Evolutionary conservation across 2,329 filamentous ascomycete genomes (phyloP).

Genomic region (Calonectria montana): DNA sequence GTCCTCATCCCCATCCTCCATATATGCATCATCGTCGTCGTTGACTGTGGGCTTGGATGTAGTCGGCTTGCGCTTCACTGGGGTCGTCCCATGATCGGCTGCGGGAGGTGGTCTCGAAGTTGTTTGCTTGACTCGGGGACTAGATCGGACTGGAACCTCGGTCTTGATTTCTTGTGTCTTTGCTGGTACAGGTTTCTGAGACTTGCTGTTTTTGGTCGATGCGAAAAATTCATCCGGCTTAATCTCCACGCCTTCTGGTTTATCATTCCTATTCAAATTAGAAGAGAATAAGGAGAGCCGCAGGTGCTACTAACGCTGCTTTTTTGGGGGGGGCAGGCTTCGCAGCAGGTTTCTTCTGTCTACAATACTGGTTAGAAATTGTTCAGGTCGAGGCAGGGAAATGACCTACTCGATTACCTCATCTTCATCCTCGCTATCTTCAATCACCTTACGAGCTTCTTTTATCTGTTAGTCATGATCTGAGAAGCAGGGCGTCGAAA

Average conservation of each 20-base stretch:
- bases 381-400: neutral
- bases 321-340: conserved; percentile 67
- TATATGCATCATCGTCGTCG: conserved; percentile 67
- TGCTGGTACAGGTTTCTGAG: conserved; percentile 51
- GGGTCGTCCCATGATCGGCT: conserved; percentile 43
- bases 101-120: conserved; percentile 44
- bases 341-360: conserved; percentile 63
- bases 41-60: conserved; percentile 55
- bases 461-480: conserved; percentile 41
- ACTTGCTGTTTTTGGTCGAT: conserved; percentile 56
- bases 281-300: neutral
- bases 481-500: neutral
- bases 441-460: conserved; percentile 74
- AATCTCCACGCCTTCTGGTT: conserved; percentile 62
- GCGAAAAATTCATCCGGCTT: conserved; percentile 70
- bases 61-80: conserved; percentile 56
- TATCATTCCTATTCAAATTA: conserved; percentile 48
- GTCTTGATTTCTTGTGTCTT: conserved; percentile 55
- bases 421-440: conserved; percentile 86
- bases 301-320: conserved; percentile 53
- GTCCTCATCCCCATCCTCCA: conserved; percentile 77
- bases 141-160: conserved; percentile 62
- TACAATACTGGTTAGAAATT: conserved; percentile 33
- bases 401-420: conserved; percentile 57
- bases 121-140: conserved; percentile 60